A percentile compares a stretch with the other conserved stretches of the same genome.
Evolutionary conservation across 768 basidiomycete species (phyloP).

Genomic region (Leucocoprinus sp.): DNA sequence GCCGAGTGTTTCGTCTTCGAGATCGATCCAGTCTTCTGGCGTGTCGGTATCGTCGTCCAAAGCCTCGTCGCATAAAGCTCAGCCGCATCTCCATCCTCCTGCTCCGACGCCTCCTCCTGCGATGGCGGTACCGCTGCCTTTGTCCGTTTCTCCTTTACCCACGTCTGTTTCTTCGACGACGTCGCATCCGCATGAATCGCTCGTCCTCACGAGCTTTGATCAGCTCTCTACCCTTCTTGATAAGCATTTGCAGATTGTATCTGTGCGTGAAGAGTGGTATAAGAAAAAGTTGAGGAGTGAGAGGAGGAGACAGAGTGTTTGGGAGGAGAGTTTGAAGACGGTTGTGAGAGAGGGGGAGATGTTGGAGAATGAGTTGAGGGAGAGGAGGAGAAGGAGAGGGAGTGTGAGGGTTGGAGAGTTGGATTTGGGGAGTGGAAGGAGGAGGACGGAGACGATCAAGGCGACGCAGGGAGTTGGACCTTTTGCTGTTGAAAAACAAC

Average conservation of each 20-base stretch:
- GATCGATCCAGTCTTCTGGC: no score
- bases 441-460: no score
- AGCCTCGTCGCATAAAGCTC: no score
- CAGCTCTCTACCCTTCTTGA: no score
- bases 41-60: no score
- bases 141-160: neutral
- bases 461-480: no score
- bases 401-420: slow-evolving; percentile 35
- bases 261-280: slow-evolving; percentile 71
- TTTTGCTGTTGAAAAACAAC: neutral
- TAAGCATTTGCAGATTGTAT: no score
- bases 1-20: no score
- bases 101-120: slow-evolving; percentile 15
- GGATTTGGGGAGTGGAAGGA: neutral
- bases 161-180: slow-evolving; percentile 8
- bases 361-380: slow-evolving; percentile 72
- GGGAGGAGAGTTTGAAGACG: slow-evolving; percentile 86
- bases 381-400: slow-evolving; percentile 47
- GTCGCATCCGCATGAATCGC: no score
- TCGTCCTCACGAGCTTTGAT: no score
- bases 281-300: slow-evolving; percentile 56
- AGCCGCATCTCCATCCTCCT: no score
- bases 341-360: slow-evolving; percentile 83
- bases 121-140: neutral
- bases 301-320: slow-evolving; percentile 53